Conservation (phyloP, 75 land plant genomes). For the Cupressus sempervirens region DNA sequence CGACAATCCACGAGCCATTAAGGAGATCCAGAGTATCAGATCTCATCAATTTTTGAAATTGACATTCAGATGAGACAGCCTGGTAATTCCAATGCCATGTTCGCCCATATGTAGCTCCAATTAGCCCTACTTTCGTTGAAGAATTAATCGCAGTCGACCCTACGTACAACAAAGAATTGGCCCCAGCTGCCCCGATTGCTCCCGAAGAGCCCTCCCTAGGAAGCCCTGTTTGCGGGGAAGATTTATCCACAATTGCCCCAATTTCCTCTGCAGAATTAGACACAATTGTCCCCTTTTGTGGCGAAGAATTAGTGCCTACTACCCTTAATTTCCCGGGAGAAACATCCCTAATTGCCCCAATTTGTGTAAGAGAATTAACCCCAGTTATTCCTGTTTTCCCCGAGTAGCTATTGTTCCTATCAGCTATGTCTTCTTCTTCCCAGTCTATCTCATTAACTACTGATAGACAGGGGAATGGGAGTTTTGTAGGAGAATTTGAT, state of each 20-base stretch:
- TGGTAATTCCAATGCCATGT: slow-evolving; percentile 39
- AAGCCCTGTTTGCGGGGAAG: neutral
- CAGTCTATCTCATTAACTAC: slow-evolving; percentile 16
- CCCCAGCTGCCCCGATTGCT: neutral
- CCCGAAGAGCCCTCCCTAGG: neutral
- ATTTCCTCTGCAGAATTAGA: neutral
- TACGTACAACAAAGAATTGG: neutral
- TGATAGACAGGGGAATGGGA: slow-evolving; percentile 6
- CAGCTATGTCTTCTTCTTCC: slow-evolving; percentile 1
- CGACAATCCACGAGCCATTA: slow-evolving; percentile 81
- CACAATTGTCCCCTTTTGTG: neutral
- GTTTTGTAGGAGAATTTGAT: neutral
- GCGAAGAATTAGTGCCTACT: neutral
- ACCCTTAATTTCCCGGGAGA: neutral
- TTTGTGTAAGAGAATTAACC: neutral
- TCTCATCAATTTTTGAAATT: slow-evolving; percentile 42
- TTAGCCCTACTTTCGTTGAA: neutral
- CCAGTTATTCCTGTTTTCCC: neutral
- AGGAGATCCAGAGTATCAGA: slow-evolving; percentile 58
- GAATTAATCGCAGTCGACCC: neutral
- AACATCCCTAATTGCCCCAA: neutral
- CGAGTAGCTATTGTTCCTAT: neutral
- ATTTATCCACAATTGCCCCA: neutral
- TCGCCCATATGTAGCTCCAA: slow-evolving; percentile 20
- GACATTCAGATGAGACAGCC: slow-evolving; percentile 25